Percentiles rank a stretch among this genome's conserved stretches.
Conservation (phyloP, 2,329 filamentous ascomycete species). For the Lasiodiplodia sp. region DNA sequence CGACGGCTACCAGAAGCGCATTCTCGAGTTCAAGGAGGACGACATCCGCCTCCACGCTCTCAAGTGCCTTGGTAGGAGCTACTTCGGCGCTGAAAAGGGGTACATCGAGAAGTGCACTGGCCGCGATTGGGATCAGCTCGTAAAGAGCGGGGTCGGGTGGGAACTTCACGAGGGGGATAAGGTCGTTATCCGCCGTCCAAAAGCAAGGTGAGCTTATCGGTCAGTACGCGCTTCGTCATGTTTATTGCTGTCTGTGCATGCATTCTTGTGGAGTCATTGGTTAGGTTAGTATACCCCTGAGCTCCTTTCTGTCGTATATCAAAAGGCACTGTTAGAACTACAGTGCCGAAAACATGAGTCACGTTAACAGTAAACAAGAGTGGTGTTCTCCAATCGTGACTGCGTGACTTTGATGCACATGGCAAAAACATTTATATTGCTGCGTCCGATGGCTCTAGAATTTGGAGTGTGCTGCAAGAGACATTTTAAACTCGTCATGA, state of each 20-base stretch:
- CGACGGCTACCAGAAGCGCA: constrained; percentile 78
- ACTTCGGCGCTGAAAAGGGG: constrained; percentile 72
- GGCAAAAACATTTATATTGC: not conserved
- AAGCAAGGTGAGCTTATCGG: constrained; percentile 43
- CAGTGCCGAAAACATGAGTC: not conserved
- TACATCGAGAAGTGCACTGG: constrained; percentile 75
- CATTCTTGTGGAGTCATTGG: constrained; percentile 19
- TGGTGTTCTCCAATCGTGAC: not conserved
- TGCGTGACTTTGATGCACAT: not conserved
- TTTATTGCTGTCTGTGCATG: constrained; percentile 19
- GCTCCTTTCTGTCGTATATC: not conserved
- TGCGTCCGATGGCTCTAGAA: not conserved
- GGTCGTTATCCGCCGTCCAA: constrained; percentile 76
- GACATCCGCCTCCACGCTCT: constrained; percentile 78
- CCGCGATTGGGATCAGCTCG: constrained; percentile 75
- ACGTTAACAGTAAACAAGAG: not conserved
- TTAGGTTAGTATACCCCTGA: constrained; percentile 22
- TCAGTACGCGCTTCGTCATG: constrained; percentile 3
- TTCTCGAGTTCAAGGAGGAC: constrained; percentile 83
- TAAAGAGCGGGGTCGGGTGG: constrained; percentile 82
- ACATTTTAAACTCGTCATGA: not conserved
- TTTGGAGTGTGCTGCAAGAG: not conserved
- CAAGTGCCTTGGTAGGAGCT: constrained; percentile 85
- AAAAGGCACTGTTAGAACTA: not conserved
- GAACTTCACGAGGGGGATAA: constrained; percentile 71